These are phyloP conservation scores for Cyberlindnera galapagoensis DNA, from an alignment of 805 yeast genomes.

Conservation along the genomic window DNA sequence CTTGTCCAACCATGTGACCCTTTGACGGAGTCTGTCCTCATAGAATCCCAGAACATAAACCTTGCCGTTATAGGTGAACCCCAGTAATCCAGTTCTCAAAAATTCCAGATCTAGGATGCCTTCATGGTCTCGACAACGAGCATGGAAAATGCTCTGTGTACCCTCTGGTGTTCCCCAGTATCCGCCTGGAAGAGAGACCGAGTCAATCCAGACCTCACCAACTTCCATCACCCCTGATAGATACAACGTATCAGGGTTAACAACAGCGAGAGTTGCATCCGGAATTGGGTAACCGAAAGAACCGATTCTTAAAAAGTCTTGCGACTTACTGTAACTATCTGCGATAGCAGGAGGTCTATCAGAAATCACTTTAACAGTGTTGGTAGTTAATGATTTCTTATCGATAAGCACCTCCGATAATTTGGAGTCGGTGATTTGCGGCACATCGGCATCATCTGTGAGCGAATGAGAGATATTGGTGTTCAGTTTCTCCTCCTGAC, in stretches of 20 bases:
- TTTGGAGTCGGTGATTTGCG: conserved; percentile 20
- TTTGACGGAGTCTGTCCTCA: conserved; percentile 85
- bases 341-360: conserved; percentile 45
- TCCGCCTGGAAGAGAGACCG: conserved; percentile 86
- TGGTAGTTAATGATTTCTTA: conserved; percentile 64
- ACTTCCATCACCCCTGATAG: conserved; percentile 72
- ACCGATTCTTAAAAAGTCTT: conserved; percentile 63
- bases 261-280: conserved; percentile 88
- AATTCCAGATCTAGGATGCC: conserved; percentile 73
- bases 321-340: conserved; percentile 33
- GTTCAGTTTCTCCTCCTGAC: conserved; percentile 58
- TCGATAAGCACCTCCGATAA: conserved; percentile 66
- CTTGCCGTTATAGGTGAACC: conserved; percentile 82
- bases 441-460: conserved; percentile 32
- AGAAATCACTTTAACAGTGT: conserved; percentile 61
- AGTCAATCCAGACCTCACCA: conserved; percentile 98
- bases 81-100: conserved; percentile 84
- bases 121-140: conserved; percentile 65
- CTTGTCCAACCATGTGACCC: conserved; percentile 60
- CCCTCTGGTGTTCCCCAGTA: conserved; percentile 69
- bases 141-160: conserved; percentile 73
- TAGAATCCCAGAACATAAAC: conserved; percentile 83
- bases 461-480: conserved; percentile 33
- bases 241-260: conserved; percentile 83
- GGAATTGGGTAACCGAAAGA: conserved; percentile 94